Conservation (phyloP, 441 rosid species). For the Euphorbia celastroides region DNA sequence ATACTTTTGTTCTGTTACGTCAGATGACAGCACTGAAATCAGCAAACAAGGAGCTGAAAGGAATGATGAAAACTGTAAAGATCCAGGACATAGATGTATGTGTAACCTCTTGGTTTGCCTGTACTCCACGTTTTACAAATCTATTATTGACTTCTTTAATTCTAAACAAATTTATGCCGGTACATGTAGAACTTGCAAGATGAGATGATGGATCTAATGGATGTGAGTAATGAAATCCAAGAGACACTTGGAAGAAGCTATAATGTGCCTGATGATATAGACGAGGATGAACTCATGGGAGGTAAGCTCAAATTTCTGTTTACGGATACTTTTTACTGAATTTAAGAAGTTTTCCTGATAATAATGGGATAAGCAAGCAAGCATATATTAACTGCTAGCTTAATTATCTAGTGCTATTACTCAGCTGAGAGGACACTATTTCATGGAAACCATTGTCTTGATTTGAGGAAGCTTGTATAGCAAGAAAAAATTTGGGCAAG, state of each 20-base stretch:
- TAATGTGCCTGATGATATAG: slow-evolving; percentile 91
- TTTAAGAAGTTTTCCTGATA: too few species aligned
- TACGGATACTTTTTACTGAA: too few species aligned
- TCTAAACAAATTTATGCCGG: slow-evolving; percentile 11
- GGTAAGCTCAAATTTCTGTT: background rate
- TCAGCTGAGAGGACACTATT: too few species aligned
- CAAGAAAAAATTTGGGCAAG: too few species aligned
- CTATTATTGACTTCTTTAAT: slow-evolving; percentile 6
- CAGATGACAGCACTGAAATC: slow-evolving; percentile 92
- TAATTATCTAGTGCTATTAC: too few species aligned
- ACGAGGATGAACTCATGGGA: slow-evolving; percentile 98
- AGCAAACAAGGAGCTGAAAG: slow-evolving; percentile 87
- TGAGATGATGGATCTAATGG: slow-evolving; percentile 99
- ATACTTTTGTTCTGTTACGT: slow-evolving; percentile 14
- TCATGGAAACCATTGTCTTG: too few species aligned
- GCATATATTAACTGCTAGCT: too few species aligned
- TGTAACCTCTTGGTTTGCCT: slow-evolving; percentile 18
- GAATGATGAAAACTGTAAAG: slow-evolving; percentile 94
- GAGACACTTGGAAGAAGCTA: slow-evolving; percentile 95
- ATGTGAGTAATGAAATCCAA: slow-evolving; percentile 90
- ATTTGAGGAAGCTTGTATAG: too few species aligned
- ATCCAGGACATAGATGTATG: slow-evolving; percentile 85
- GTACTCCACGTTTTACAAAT: background rate
- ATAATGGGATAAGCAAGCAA: too few species aligned
- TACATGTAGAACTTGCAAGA: slow-evolving; percentile 83